Evolutionary conservation across 805 yeast genomes (phyloP), one percentile per base, ranked within the genome.

Genomic region (Nakazawaea populi): DNA sequence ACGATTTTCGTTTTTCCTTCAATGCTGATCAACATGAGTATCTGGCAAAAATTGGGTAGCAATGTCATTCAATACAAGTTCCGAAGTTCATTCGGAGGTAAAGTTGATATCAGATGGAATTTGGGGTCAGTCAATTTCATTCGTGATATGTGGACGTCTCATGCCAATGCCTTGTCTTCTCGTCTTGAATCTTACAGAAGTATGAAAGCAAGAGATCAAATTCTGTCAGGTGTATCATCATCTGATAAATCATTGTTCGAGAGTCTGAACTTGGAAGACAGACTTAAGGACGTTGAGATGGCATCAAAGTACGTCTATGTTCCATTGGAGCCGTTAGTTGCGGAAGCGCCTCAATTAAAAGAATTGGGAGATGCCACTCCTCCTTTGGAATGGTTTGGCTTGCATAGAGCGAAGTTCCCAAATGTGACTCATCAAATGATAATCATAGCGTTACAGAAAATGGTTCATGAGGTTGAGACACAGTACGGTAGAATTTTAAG

Each of bases 341-440:
- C 94, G 37, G 95, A 87, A 54, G 87, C 94, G 18, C 98, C 98
- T 2, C 92, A 85, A 57, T 72, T 94, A 60, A 83, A 82, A 60
- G 98, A 94, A 60, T 74, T 94, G 59, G 98, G 99, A 29, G 91
- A 86, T 67, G 98, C 97, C 1, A 94, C 99, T 0, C 99, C 99
- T 1, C 99, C 99, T 2, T 69, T 94, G 52, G 99, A 94, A 64
- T 94, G 99, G 99, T 87, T 94, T 70, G 99, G 99, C 2, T 74
- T 94, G 32, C 94, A 94, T 64, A 76, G 98, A 56, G 79, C 85
- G 59, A 80, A 83, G 56, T 82, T 94, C 57, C 99, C 99, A 0
- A 83, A 87, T 40, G 75, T 87, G 52, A 85, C 96, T 0, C 97
- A 94, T 62, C 92, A 89, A 64, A 71, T 80, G 54, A 81, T 83